These are phyloP conservation scores for Suaeda aralocaspica DNA, from an alignment of 148 eudicot genomes.

Conservation along the genomic window DNA sequence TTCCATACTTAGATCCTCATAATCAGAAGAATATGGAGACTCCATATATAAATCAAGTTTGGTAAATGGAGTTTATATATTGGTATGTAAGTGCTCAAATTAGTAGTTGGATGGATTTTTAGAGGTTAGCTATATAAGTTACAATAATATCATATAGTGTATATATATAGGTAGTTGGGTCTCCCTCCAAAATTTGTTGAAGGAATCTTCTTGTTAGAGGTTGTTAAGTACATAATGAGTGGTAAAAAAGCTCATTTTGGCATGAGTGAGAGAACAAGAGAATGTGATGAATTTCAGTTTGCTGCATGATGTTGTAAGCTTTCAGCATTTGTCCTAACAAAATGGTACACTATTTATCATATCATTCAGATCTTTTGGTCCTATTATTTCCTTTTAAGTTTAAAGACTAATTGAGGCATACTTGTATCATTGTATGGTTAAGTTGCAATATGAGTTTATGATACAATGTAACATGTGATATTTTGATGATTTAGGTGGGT, in stretches of 20 bases:
- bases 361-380: constrained; percentile 1
- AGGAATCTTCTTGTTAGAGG: constrained; percentile 36
- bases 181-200: constrained; percentile 13
- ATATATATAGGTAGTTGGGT: constrained; percentile 2
- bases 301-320: constrained; percentile 8
- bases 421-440: too few species aligned
- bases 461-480: too few species aligned
- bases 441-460: too few species aligned
- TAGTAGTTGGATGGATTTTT: neutral
- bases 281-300: constrained; percentile 1
- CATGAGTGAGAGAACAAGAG: constrained; percentile 19
- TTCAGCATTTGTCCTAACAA: constrained; percentile 28
- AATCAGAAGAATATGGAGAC: constrained; percentile 19
- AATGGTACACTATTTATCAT: neutral
- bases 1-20: neutral
- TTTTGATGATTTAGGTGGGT: too few species aligned
- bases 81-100: too few species aligned
- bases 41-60: constrained; percentile 14
- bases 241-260: constrained; percentile 25
- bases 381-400: too few species aligned
- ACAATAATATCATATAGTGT: neutral
- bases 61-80: neutral
- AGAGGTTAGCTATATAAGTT: neutral
- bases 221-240: constrained; percentile 20
- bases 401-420: neutral